Evolutionary conservation across 2,329 filamentous ascomycete species (phyloP).

Genomic region (Aspergillus hiratsukae): DNA sequence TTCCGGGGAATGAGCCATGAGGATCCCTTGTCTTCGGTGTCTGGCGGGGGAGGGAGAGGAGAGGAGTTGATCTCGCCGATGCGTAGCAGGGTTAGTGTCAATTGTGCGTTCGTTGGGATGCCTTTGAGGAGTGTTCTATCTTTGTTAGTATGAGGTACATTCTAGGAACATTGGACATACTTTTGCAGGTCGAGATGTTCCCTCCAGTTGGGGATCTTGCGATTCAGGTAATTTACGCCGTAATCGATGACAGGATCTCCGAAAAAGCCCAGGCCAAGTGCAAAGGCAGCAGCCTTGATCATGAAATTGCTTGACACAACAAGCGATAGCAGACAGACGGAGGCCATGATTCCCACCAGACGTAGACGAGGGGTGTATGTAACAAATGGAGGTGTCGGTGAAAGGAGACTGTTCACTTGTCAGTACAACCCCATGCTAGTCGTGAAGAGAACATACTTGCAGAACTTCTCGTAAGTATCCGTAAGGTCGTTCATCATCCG

Average conservation of each 20-base stretch:
- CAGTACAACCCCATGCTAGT: neutral
- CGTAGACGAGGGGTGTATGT: constrained; percentile 50
- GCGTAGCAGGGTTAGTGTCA: constrained; percentile 74
- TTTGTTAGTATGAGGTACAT: constrained; percentile 7
- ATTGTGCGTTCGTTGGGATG: constrained; percentile 80
- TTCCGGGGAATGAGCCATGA: constrained; percentile 33
- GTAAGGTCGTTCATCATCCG: constrained; percentile 57
- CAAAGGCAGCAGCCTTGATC: constrained; percentile 62
- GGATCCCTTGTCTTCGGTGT: constrained; percentile 31
- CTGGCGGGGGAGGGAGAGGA: constrained; percentile 63
- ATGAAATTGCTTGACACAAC: constrained; percentile 58
- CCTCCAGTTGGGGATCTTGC: constrained; percentile 64
- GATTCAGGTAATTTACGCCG: constrained; percentile 48
- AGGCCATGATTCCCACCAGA: constrained; percentile 51
- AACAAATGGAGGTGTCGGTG: constrained; percentile 60
- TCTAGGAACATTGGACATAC: constrained; percentile 11
- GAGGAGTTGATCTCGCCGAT: constrained; percentile 78
- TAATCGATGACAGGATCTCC: constrained; percentile 67
- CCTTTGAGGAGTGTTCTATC: constrained; percentile 65
- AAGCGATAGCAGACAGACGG: constrained; percentile 50
- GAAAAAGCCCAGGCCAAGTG: constrained; percentile 70
- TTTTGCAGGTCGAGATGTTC: constrained; percentile 70
- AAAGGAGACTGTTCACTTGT: constrained; percentile 46
- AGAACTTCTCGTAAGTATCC: constrained; percentile 62
- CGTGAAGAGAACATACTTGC: constrained; percentile 42